These are phyloP conservation scores for Kodamaea suecica DNA, from an alignment of 1,139 yeast species.

Conservation along the genomic window DNA sequence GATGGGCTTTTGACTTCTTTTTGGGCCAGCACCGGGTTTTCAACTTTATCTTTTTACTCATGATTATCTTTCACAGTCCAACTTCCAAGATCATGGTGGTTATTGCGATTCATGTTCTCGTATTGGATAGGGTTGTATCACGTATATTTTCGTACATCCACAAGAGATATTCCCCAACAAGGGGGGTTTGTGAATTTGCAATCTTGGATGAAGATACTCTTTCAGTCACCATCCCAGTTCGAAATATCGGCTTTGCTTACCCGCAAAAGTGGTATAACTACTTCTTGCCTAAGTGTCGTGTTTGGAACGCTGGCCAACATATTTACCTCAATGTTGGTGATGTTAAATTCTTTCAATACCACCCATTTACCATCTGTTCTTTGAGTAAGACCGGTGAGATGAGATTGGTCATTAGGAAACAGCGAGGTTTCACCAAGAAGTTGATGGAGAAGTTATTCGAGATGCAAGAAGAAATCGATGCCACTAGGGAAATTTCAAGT, in stretches of 20 bases:
- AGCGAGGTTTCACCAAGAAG: conserved; percentile 44
- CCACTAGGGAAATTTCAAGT: too few species aligned
- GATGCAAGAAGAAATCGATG: conserved; percentile 12
- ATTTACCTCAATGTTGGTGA: conserved; percentile 38
- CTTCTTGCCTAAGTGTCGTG: conserved; percentile 36
- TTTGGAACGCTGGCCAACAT: conserved; percentile 52
- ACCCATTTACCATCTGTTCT: conserved; percentile 48
- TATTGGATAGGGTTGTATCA: conserved; percentile 39
- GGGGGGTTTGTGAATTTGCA: conserved; percentile 38
- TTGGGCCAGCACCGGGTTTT: conserved; percentile 43
- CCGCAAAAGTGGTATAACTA: conserved; percentile 27
- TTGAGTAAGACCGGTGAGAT: conserved; percentile 37
- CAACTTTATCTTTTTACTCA: conserved; percentile 42
- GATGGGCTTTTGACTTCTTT: conserved; percentile 43
- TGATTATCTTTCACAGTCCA: conserved; percentile 43
- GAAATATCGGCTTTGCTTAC: conserved; percentile 16
- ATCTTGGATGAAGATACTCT: conserved; percentile 42
- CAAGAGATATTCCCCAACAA: conserved; percentile 35
- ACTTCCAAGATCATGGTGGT: conserved; percentile 34
- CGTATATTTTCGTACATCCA: conserved; percentile 33
- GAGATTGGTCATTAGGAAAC: conserved; percentile 36
- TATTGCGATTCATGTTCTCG: conserved; percentile 44
- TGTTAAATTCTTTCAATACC: conserved; percentile 39
- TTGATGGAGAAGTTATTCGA: conserved; percentile 26
- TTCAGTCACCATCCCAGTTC: conserved; percentile 36